phyloP scores from a whole-genome alignment of 1,284 basidiomycete species.

The Phylloporus sp. region DNA sequence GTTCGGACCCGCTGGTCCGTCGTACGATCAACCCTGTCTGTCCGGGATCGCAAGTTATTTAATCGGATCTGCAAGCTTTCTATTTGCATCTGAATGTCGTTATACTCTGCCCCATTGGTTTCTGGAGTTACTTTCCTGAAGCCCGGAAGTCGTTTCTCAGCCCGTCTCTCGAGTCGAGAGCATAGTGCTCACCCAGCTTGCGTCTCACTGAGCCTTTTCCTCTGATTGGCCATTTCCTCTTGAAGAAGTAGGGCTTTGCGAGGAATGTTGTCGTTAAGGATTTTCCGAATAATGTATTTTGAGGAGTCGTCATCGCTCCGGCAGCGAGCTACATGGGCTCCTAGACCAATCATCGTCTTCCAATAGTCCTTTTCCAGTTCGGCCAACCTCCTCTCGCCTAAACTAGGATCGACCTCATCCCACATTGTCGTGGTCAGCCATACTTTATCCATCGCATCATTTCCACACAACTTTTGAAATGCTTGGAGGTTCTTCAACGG shows the following conservation, averaged over 20 bases:
- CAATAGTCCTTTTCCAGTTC: constrained; percentile 16
- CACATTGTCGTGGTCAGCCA: background rate
- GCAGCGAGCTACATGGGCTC: background rate
- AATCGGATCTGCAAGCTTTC: too few relatives aligned
- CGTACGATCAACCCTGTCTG: too few relatives aligned
- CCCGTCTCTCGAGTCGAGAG: constrained; percentile 7
- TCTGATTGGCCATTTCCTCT: too few relatives aligned
- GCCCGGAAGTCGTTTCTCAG: constrained; percentile 5
- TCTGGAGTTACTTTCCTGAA: too few relatives aligned
- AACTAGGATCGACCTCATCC: background rate
- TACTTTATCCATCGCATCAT: background rate
- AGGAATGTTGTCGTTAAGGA: constrained; percentile 5
- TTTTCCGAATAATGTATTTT: constrained; percentile 10
- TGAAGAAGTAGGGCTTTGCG: too few relatives aligned
- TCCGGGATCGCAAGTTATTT: too few relatives aligned
- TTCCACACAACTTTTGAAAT: background rate
- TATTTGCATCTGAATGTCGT: too few relatives aligned
- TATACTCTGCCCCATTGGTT: too few relatives aligned
- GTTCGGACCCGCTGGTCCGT: too few relatives aligned
- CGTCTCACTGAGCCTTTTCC: background rate
- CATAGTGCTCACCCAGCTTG: constrained; percentile 10
- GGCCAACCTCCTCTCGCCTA: constrained; percentile 5
- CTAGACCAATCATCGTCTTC: constrained; percentile 14
- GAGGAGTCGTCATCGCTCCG: constrained; percentile 13
- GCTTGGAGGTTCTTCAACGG: constrained; percentile 39